A percentile compares a stretch with the other conserved stretches of the same genome.
These are phyloP conservation scores for Xylaria hypoxylon DNA, from an alignment of 2,329 filamentous ascomycete genomes.

Conservation along the genomic window DNA sequence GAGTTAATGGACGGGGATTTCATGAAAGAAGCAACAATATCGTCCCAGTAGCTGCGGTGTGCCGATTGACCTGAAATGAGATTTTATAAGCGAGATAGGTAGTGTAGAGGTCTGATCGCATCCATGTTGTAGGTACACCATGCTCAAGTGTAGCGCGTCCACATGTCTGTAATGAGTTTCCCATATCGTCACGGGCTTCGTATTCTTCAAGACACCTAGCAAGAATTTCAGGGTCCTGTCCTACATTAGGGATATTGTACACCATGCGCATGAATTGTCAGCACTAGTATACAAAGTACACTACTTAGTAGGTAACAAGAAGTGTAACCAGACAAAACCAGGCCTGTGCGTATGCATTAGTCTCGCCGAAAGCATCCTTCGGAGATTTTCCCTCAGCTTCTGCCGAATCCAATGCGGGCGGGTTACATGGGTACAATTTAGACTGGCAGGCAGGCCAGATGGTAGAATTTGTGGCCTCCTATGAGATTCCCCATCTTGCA, in stretches of 20 bases:
- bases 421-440: slow-evolving; percentile 27
- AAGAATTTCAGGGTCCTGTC: slow-evolving; percentile 10
- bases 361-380: slow-evolving; percentile 32
- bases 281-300: not conserved
- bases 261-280: slow-evolving; percentile 36
- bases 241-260: slow-evolving; percentile 30
- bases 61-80: slow-evolving; percentile 34
- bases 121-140: not conserved
- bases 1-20: slow-evolving; percentile 21
- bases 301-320: slow-evolving; percentile 19
- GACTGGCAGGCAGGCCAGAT: slow-evolving; percentile 9
- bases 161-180: slow-evolving; percentile 12
- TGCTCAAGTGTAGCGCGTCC: slow-evolving; percentile 3
- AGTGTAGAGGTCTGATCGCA: slow-evolving; percentile 31
- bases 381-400: slow-evolving; percentile 33
- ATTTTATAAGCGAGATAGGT: slow-evolving; percentile 33
- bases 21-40: slow-evolving; percentile 25
- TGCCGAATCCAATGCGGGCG: slow-evolving; percentile 29
- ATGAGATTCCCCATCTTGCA: slow-evolving; percentile 21
- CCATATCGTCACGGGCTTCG: slow-evolving; percentile 19
- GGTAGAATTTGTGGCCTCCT: slow-evolving; percentile 3
- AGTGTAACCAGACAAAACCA: slow-evolving; percentile 16
- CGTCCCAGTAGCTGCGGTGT: slow-evolving; percentile 18
- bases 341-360: slow-evolving; percentile 45
- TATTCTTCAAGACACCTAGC: slow-evolving; percentile 6